A percentile compares a stretch with the other conserved stretches of the same genome.
Conservation (phyloP, 768 basidiomycete species). For the Suillus americanus region DNA sequence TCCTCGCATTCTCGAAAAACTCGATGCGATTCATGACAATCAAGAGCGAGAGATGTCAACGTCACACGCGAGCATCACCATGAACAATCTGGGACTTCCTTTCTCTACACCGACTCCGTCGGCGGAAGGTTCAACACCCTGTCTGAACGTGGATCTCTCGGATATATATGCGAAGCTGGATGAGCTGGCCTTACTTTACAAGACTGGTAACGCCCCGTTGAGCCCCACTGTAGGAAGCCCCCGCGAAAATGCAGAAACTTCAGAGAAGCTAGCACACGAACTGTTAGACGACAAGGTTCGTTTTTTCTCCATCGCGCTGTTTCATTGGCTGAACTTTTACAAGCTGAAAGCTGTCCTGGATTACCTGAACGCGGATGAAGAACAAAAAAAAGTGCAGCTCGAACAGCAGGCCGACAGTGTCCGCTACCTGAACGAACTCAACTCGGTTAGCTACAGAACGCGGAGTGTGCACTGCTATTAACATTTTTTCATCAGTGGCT, state of each 20-base stretch:
- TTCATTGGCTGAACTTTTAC: neutral
- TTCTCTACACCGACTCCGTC: neutral
- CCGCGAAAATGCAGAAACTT: neutral
- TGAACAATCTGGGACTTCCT: slow-evolving; percentile 19
- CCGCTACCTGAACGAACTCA: slow-evolving; percentile 77
- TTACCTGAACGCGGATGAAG: slow-evolving; percentile 48
- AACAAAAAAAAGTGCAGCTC: slow-evolving; percentile 46
- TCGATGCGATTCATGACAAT: slow-evolving; percentile 28
- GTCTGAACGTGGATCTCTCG: slow-evolving; percentile 18
- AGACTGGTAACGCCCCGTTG: neutral
- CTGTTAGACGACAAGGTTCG: slow-evolving; percentile 22
- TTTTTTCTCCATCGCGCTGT: neutral
- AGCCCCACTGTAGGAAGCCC: slow-evolving; percentile 3
- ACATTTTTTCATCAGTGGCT: slow-evolving; percentile 57
- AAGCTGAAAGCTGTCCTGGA: slow-evolving; percentile 46
- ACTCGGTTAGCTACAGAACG: slow-evolving; percentile 45
- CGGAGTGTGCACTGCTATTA: neutral
- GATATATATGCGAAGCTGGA: slow-evolving; percentile 40
- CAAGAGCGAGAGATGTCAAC: neutral
- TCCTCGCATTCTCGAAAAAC: slow-evolving; percentile 35
- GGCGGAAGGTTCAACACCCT: neutral
- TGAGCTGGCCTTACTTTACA: slow-evolving; percentile 30
- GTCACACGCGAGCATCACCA: neutral
- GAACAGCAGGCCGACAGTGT: slow-evolving; percentile 74
- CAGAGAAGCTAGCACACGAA: slow-evolving; percentile 8